These are phyloP conservation scores for Cryphonectria radicalis DNA, from an alignment of 2,329 filamentous ascomycete species.

Conservation along the genomic window DNA sequence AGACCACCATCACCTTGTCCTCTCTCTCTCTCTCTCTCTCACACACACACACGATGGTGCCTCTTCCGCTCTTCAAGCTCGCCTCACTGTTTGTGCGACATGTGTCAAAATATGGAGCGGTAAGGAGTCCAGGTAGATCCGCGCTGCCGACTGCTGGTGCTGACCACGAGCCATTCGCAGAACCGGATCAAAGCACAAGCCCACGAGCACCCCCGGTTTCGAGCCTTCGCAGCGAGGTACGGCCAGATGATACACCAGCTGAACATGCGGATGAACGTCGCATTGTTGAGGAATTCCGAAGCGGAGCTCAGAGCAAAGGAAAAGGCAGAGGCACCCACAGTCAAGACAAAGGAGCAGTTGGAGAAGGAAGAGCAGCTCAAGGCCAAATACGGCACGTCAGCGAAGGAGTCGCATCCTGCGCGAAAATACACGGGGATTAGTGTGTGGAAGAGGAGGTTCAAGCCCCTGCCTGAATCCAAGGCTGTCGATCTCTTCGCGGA, in stretches of 20 bases:
- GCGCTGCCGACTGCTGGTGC: background rate
- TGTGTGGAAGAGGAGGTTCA: slow-evolving; percentile 66
- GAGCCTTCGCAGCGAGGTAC: slow-evolving; percentile 62
- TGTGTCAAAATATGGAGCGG: slow-evolving; percentile 71
- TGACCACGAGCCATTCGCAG: slow-evolving; percentile 42
- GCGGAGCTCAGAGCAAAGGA: slow-evolving; percentile 64
- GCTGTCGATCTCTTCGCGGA: slow-evolving; percentile 71
- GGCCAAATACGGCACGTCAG: slow-evolving; percentile 47
- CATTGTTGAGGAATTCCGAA: slow-evolving; percentile 59
- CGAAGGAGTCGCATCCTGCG: slow-evolving; percentile 46
- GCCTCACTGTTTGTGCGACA: slow-evolving; percentile 67
- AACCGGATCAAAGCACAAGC: slow-evolving; percentile 69
- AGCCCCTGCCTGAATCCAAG: slow-evolving; percentile 65
- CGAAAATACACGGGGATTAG: slow-evolving; percentile 42
- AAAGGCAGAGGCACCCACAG: slow-evolving; percentile 65
- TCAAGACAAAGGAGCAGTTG: slow-evolving; percentile 66
- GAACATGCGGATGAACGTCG: slow-evolving; percentile 68
- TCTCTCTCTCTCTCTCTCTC: slow-evolving; percentile 1
- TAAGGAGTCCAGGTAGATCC: slow-evolving; percentile 44
- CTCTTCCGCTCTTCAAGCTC: slow-evolving; percentile 70
- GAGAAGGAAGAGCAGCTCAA: slow-evolving; percentile 56
- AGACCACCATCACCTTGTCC: background rate
- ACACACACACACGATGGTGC: slow-evolving; percentile 60
- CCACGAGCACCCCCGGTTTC: slow-evolving; percentile 66
- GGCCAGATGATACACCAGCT: slow-evolving; percentile 69